These are phyloP conservation scores for Gomphus bonarii DNA, from an alignment of 1,284 basidiomycete species.

Conservation along the genomic window DNA sequence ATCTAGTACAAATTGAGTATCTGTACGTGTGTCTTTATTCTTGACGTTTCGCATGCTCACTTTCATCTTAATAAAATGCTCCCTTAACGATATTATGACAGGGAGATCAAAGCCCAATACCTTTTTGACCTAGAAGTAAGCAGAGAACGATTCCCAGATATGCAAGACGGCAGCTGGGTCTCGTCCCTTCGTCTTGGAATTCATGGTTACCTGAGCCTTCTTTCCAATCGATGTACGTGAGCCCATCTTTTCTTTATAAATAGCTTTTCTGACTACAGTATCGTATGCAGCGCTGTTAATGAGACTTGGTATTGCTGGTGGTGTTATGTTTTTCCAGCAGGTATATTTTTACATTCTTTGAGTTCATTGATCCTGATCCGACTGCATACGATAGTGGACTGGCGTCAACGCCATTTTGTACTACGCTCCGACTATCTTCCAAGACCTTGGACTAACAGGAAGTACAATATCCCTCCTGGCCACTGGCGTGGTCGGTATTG, in stretches of 20 bases:
- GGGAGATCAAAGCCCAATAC: constrained; percentile 71
- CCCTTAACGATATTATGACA: constrained; percentile 18
- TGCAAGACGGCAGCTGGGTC: constrained; percentile 47
- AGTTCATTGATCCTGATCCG: neutral
- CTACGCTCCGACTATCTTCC: constrained; percentile 60
- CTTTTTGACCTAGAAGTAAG: constrained; percentile 61
- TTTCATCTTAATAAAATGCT: neutral
- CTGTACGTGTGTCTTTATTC: constrained; percentile 32
- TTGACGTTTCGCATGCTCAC: neutral
- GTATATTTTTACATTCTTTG: neutral
- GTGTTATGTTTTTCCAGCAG: constrained; percentile 63
- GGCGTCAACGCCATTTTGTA: constrained; percentile 54
- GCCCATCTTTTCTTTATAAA: neutral
- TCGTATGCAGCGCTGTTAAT: constrained; percentile 37
- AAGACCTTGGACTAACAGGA: constrained; percentile 42
- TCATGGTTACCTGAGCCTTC: constrained; percentile 44
- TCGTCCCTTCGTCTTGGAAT: constrained; percentile 56
- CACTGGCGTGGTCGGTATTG: constrained; percentile 76
- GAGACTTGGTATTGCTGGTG: constrained; percentile 44
- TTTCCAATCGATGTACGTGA: constrained; percentile 35
- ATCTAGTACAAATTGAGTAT: constrained; percentile 70
- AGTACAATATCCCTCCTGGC: constrained; percentile 58
- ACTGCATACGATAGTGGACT: constrained; percentile 35
- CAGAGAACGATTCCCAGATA: constrained; percentile 46
- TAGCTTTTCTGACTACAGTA: neutral